These are phyloP conservation scores for Lactarius hatsudake DNA, from an alignment of 768 basidiomycete species.

Conservation along the genomic window DNA sequence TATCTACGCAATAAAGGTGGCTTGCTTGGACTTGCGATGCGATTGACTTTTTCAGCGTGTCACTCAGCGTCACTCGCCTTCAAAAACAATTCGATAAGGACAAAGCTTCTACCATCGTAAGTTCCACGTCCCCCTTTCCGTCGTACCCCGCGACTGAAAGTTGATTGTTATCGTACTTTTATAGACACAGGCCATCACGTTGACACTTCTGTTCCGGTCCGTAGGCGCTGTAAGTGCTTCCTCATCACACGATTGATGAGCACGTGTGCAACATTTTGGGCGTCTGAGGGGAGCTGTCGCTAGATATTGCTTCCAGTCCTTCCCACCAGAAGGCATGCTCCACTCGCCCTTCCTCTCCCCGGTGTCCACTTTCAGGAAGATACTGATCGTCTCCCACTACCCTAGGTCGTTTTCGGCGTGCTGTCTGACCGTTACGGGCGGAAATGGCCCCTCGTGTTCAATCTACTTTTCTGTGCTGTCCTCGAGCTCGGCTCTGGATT, in stretches of 20 bases:
- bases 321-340: not conserved
- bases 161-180: not conserved
- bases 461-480: constrained; percentile 66
- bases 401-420: constrained; percentile 69
- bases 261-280: not conserved
- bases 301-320: not conserved
- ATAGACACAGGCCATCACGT: constrained; percentile 78
- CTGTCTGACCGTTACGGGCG: constrained; percentile 85
- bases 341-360: not conserved
- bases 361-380: not conserved
- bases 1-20: constrained; percentile 45
- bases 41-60: constrained; percentile 82
- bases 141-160: not conserved
- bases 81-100: constrained; percentile 46
- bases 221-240: constrained; percentile 55
- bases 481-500: constrained; percentile 84
- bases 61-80: constrained; percentile 53
- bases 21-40: constrained; percentile 87
- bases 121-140: constrained; percentile 16
- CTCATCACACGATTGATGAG: not conserved
- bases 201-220: constrained; percentile 88
- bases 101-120: constrained; percentile 43
- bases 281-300: not conserved
- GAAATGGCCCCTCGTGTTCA: constrained; percentile 87
- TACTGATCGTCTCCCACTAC: constrained; percentile 2